These are phyloP conservation scores for Zymoseptoria crescenta DNA, from an alignment of 2,329 filamentous ascomycete species.

Conservation along the genomic window DNA sequence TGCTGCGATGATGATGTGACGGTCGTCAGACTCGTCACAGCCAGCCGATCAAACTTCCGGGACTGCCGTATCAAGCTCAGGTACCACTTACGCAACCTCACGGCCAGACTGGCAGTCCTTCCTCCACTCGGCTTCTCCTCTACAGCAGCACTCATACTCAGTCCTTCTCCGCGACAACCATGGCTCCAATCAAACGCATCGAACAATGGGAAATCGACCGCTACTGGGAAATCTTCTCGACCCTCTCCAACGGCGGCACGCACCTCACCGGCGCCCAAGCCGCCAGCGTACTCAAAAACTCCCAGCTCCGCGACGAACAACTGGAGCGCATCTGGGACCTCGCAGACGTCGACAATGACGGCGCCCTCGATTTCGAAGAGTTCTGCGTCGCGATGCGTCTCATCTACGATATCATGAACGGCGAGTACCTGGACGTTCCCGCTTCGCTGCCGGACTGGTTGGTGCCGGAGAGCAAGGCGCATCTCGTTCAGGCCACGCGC, in stretches of 20 bases:
- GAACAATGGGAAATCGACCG: constrained; percentile 68
- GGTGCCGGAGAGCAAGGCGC: constrained; percentile 87
- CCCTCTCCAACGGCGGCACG: constrained; percentile 55
- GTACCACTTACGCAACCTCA: neutral
- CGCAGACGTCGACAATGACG: constrained; percentile 93
- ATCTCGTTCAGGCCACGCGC: constrained; percentile 75
- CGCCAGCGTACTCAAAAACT: constrained; percentile 65
- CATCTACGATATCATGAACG: constrained; percentile 95
- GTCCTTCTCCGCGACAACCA: constrained; percentile 7
- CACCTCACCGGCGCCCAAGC: constrained; percentile 63
- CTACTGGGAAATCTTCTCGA: constrained; percentile 73
- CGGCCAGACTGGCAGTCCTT: neutral
- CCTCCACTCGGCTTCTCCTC: neutral
- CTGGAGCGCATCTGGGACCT: constrained; percentile 97
- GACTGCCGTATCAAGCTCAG: neutral
- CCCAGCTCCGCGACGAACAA: constrained; percentile 66
- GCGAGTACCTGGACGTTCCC: constrained; percentile 88
- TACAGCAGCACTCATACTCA: neutral
- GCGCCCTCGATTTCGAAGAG: constrained; percentile 97
- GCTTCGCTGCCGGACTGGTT: constrained; percentile 85
- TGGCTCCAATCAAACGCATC: constrained; percentile 45
- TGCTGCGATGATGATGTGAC: neutral
- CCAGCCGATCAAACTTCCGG: neutral
- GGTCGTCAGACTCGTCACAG: neutral
- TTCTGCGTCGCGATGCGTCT: constrained; percentile 98